phyloP scores from a whole-genome alignment of 108 stramenopile genomes.

The Skeletonema marinoi region DNA sequence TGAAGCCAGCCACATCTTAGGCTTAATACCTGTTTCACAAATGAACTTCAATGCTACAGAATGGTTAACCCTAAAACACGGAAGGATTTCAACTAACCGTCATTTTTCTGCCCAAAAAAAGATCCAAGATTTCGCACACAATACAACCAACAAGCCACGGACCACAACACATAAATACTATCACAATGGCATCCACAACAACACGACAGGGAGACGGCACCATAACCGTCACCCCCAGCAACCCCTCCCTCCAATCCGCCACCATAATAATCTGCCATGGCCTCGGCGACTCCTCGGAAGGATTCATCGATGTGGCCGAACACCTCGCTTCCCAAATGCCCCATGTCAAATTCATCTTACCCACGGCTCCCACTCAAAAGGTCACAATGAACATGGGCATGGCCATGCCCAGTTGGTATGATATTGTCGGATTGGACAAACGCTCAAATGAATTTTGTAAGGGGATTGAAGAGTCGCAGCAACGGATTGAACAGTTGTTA shows the following conservation, averaged over 20 bases:
- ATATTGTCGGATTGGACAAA: constrained; percentile 86
- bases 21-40: no score
- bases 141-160: no score
- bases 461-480: constrained; percentile 76
- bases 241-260: constrained; percentile 73
- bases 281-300: constrained; percentile 90
- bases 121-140: no score
- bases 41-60: no score
- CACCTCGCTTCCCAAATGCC: constrained; percentile 71
- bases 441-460: constrained; percentile 84
- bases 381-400: constrained; percentile 93
- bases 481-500: constrained; percentile 54
- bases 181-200: constrained; percentile 38
- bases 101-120: no score
- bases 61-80: no score
- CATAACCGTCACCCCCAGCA: constrained; percentile 68
- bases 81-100: no score
- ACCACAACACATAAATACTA: not conserved
- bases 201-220: constrained; percentile 66
- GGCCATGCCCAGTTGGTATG: constrained; percentile 93
- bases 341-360: constrained; percentile 84
- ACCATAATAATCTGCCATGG: constrained; percentile 91
- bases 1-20: no score
- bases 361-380: constrained; percentile 91
- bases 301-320: constrained; percentile 74